Base-by-base conservation (phyloP, 495 filamentous ascomycete species). In the Lasiosphaeria ovina region DNA sequence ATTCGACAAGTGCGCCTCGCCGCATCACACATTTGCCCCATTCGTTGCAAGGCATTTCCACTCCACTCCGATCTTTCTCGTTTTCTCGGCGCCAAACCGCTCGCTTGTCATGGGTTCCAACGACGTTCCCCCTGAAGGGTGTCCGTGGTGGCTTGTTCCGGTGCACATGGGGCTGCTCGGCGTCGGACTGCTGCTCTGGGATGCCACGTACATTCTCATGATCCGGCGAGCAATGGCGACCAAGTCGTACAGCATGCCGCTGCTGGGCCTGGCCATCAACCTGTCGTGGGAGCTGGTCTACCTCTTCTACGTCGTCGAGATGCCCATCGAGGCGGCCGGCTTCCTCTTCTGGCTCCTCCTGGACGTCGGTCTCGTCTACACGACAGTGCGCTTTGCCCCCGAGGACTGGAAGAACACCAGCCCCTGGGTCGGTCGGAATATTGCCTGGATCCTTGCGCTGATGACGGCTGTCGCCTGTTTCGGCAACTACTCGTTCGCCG, bases 201-300 rank as follows among this genome's bases (percentile, higher is more conserved):
- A 72, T 47, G 49, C 73, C 31, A 67, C 71, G 33, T 81, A 80
- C 63, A 60, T 80, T 35, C 70, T 81, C 44, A 73, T 73, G 61
- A 66, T 65, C 57, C 69, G 63, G n/a, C 70, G 72, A 48, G 70
- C 75, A 6, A 49, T 77, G 14, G 63, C 57, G 32, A 70, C 72
- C 50, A 69, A 68, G n/a, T 69, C 78, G 9, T 78, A 80, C 64
- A 67, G 76, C 60, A 79, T 80, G 78, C 77, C 77, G 2, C 60
- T 80, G 11, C 58, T 78, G 51, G 69, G 74, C 1, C 71, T 79
- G 16, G 69, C 73, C 56, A 62, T 72, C 61, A 79, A 80, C 59
- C 62, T 81, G 14, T 70, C 68, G 14, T 80, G 79, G 77, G 77
- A 80, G 66, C 57, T 75, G 6, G 64, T 80, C 44, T 74, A 72